Base-by-base conservation (phyloP, 2,329 filamentous ascomycete genomes). In the Aspergillus hiratsukae region DNA sequence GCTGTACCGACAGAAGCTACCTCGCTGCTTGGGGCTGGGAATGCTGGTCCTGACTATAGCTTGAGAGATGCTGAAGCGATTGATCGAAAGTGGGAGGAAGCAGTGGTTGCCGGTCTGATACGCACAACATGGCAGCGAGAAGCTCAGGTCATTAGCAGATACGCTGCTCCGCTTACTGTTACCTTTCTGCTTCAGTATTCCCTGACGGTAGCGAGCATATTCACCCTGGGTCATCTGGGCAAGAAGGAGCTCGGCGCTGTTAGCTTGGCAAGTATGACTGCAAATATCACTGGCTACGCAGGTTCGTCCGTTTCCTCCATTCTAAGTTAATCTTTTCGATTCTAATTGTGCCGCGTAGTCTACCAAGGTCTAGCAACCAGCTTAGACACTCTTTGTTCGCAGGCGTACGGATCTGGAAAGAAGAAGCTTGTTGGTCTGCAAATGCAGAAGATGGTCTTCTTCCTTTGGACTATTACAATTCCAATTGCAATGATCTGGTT, bases 61-160 rank as follows among this genome's bases (percentile, higher is more conserved):
- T 76, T 76, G 41, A 78, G 78, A 55, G 78, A 75, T 4, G 76
- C 80, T 4, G 83, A 85, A 48, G 79, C 82, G 52, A 78, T 92
- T 51, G 84, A 88, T 63, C 81, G 85, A 65, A 87, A 90, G 68
- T 96, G 91, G 91, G 87, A 93, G 60, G 88, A 91, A 59, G 93
- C 92, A 0, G 89, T 97, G 10, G 82, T 85, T 0, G 83, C 88
- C 0, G 91, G 91, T 10, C 83, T 86, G 68, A 92, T 97, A 62
- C 87, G 87, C 53, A 97, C 92, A 4, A 95, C 91, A 4, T 97
- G 92, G 91, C 87, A 89, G 72, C 85, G 92, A 60, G 93, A 97
- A 78, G 81, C 88, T 45, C 91, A 92, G 76, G 91, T 91, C 1
- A 81, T 97, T 43, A 77, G 82, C 29, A 80, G 82, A 60, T 92